phyloP scores from a whole-genome alignment of 2,329 filamentous ascomycete genomes.

The Colletotrichum incanum region DNA sequence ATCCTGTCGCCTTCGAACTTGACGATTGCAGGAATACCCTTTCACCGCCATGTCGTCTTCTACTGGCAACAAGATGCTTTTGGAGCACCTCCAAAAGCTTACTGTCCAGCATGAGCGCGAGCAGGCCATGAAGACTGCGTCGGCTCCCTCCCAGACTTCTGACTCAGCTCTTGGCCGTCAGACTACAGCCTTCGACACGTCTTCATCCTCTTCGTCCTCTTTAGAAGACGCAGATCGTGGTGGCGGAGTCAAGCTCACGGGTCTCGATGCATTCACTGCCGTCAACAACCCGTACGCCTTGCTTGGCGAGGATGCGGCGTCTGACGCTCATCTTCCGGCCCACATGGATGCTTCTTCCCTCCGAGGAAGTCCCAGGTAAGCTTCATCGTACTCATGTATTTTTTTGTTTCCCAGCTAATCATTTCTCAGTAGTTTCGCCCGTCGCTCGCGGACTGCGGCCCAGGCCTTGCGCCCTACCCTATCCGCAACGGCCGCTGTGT shows the following conservation, averaged over 20 bases:
- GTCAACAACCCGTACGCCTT: background rate
- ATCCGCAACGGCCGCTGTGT: slow-evolving; percentile 38
- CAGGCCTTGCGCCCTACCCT: slow-evolving; percentile 35
- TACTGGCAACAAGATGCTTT: slow-evolving; percentile 27
- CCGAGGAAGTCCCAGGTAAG: slow-evolving; percentile 33
- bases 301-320: background rate
- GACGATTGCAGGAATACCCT: background rate
- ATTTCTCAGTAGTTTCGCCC: slow-evolving; percentile 12
- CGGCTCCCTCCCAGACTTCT: slow-evolving; percentile 7
- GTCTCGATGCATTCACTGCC: too few relatives aligned
- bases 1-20: slow-evolving; percentile 1
- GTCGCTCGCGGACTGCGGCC: slow-evolving; percentile 25
- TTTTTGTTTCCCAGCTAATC: background rate
- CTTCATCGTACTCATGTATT: too few relatives aligned
- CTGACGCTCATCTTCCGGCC: background rate
- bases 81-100: slow-evolving; percentile 34
- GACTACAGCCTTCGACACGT: background rate
- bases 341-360: slow-evolving; percentile 25
- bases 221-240: slow-evolving; percentile 30
- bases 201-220: slow-evolving; percentile 27
- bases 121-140: slow-evolving; percentile 23
- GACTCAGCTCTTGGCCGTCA: background rate
- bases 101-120: slow-evolving; percentile 30
- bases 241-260: slow-evolving; percentile 20
- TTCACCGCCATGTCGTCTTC: slow-evolving; percentile 23